These are phyloP conservation scores for Tricholoma sp. DNA, from an alignment of 768 basidiomycete genomes.

Conservation along the genomic window DNA sequence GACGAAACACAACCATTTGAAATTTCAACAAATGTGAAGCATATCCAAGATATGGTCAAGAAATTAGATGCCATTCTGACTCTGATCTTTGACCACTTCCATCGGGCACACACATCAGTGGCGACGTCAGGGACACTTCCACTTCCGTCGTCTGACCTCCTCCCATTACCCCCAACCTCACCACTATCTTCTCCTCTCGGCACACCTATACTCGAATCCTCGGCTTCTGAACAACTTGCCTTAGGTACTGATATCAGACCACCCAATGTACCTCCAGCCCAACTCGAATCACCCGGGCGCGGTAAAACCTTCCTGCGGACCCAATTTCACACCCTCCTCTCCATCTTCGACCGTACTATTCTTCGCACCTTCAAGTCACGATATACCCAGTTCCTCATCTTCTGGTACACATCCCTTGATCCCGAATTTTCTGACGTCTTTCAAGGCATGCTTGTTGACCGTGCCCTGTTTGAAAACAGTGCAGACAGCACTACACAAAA, in stretches of 20 bases:
- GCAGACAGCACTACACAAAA: conserved; percentile 19
- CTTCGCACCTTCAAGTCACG: conserved; percentile 95
- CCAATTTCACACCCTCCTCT: conserved; percentile 84
- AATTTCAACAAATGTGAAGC: conserved; percentile 52
- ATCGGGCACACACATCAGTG: conserved; percentile 34
- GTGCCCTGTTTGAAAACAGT: conserved; percentile 56
- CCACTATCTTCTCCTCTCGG: conserved; percentile 23
- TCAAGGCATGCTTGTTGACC: conserved; percentile 90
- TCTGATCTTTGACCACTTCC: conserved; percentile 83
- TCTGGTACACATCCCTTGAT: conserved; percentile 92
- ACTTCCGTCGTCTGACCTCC: conserved; percentile 29
- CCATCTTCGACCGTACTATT: conserved; percentile 91
- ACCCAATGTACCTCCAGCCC: conserved; percentile 18
- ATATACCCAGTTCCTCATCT: conserved; percentile 95
- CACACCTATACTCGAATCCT: conserved; percentile 13
- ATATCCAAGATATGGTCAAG: conserved; percentile 81
- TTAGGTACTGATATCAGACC: conserved; percentile 15
- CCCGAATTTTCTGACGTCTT: conserved; percentile 89
- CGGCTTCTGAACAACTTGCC: conserved; percentile 1
- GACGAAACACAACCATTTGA: conserved; percentile 34
- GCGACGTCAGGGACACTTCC: conserved; percentile 15
- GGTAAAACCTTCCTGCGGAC: conserved; percentile 37
- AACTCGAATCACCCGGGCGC: conserved; percentile 12
- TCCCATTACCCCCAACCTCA: conserved; percentile 22
- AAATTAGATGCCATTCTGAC: conserved; percentile 89